A percentile compares a stretch with the other conserved stretches of the same genome.
These are phyloP conservation scores for Aspergillus homomorphus DNA, from an alignment of 495 filamentous ascomycete species.

Conservation along the genomic window DNA sequence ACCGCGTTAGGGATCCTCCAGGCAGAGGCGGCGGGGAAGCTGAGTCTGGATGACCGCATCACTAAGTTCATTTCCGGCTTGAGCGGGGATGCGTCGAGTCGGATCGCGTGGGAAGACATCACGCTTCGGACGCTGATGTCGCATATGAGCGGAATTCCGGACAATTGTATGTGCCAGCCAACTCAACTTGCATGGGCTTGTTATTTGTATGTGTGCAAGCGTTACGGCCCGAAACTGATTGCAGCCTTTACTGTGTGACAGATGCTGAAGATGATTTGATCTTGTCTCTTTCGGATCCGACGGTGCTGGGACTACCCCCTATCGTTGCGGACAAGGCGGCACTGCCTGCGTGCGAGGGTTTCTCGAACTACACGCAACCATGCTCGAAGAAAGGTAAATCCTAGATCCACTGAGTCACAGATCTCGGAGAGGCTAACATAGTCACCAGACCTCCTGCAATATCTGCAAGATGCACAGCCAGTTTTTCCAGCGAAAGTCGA, in stretches of 20 bases:
- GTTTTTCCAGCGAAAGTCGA: neutral
- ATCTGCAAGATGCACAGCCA: neutral
- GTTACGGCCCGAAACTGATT: no score
- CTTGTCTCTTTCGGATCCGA: neutral
- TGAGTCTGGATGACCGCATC: constrained; percentile 1
- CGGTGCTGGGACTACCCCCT: neutral
- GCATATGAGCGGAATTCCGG: neutral
- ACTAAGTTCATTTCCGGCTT: neutral
- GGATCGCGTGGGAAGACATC: neutral
- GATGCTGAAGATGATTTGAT: neutral
- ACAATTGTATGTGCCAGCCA: neutral
- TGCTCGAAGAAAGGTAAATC: neutral
- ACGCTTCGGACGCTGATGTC: neutral
- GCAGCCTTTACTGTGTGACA: no score
- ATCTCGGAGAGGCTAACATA: neutral
- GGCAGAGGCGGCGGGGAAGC: neutral
- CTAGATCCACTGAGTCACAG: no score
- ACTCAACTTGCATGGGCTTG: no score
- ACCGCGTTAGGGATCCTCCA: neutral
- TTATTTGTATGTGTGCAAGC: no score
- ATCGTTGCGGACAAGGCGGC: neutral
- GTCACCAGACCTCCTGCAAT: neutral
- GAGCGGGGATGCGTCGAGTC: no score
- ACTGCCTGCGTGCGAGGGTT: neutral
- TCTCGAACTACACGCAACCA: neutral